Percentiles rank a stretch among this genome's conserved stretches.
Evolutionary conservation across 352 stramenopile genomes (phyloP).

Genomic region (Globisporangium nunn): DNA sequence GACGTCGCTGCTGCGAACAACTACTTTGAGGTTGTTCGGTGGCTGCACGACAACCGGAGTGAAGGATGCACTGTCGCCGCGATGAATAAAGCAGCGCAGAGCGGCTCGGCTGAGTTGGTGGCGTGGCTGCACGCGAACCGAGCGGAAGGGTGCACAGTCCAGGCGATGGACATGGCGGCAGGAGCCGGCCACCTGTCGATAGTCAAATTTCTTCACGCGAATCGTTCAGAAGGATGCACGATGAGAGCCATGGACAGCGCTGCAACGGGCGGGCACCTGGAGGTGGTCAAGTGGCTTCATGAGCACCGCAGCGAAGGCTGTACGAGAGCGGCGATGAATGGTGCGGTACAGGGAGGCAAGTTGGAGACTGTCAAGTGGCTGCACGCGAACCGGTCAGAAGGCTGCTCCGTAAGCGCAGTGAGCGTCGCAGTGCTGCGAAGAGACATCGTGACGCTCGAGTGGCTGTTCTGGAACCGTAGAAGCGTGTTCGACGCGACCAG

Average conservation of each 20-base stretch:
- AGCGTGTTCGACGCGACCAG: background rate
- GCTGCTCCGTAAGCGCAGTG: background rate
- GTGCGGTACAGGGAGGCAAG: background rate
- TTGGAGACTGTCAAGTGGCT: slow-evolving; percentile 8
- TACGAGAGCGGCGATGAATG: slow-evolving; percentile 3
- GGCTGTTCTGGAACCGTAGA: background rate
- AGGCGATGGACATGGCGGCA: slow-evolving; percentile 24
- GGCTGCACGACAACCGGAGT: no score
- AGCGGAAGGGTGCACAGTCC: slow-evolving; percentile 2
- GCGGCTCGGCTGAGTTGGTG: no score
- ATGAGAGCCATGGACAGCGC: slow-evolving; percentile 14
- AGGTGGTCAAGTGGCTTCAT: slow-evolving; percentile 3
- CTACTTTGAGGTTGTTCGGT: background rate
- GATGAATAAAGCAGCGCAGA: no score
- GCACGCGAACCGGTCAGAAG: slow-evolving; percentile 1
- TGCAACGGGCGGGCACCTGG: background rate
- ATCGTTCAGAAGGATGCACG: slow-evolving; percentile 22
- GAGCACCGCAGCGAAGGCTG: slow-evolving; percentile 5
- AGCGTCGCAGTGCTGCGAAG: background rate
- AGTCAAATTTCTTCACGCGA: slow-evolving; percentile 26
- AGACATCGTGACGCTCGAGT: background rate
- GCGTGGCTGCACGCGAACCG: background rate
- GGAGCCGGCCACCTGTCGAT: slow-evolving; percentile 28
- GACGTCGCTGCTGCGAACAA: background rate
- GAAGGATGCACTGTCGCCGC: no score